Conservation (phyloP, 805 yeast genomes). For the Suhomyces vadensis region DNA sequence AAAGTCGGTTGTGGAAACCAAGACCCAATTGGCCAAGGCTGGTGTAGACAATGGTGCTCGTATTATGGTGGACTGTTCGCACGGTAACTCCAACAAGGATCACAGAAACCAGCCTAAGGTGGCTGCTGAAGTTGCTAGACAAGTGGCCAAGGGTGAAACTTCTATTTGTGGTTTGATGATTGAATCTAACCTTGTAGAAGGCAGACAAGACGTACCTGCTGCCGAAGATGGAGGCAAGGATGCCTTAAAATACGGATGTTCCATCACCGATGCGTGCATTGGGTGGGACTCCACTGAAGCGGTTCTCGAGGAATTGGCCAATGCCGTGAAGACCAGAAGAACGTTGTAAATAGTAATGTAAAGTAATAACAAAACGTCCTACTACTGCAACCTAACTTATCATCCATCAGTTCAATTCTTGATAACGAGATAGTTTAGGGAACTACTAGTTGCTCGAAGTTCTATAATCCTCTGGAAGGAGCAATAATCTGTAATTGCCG, state of each 20-base stretch:
- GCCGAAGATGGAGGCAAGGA: constrained; percentile 65
- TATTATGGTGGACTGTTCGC: constrained; percentile 97
- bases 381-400: no score
- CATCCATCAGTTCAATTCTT: no score
- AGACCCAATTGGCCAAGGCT: constrained; percentile 55
- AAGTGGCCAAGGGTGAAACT: constrained; percentile 71
- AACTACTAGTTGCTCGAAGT: no score
- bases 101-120: constrained; percentile 93
- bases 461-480: no score
- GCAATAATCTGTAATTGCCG: no score
- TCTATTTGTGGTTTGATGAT: constrained; percentile 93
- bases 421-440: no score
- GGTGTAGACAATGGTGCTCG: constrained; percentile 55
- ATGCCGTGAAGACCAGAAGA: constrained; percentile 82
- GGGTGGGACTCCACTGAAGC: constrained; percentile 81
- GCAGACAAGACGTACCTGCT: constrained; percentile 88
- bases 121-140: constrained; percentile 73
- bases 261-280: constrained; percentile 97
- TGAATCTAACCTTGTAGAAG: constrained; percentile 88
- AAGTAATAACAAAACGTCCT: not conserved
- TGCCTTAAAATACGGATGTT: constrained; percentile 81
- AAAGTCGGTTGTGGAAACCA: constrained; percentile 65
- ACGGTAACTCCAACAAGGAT: constrained; percentile 91
- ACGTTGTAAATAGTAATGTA: constrained; percentile 4
- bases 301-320: constrained; percentile 70